A percentile compares a stretch with the other conserved stretches of the same genome.
These are phyloP conservation scores for Solanum peruvianum DNA, from an alignment of 257 asterid genomes.

Conservation along the genomic window DNA sequence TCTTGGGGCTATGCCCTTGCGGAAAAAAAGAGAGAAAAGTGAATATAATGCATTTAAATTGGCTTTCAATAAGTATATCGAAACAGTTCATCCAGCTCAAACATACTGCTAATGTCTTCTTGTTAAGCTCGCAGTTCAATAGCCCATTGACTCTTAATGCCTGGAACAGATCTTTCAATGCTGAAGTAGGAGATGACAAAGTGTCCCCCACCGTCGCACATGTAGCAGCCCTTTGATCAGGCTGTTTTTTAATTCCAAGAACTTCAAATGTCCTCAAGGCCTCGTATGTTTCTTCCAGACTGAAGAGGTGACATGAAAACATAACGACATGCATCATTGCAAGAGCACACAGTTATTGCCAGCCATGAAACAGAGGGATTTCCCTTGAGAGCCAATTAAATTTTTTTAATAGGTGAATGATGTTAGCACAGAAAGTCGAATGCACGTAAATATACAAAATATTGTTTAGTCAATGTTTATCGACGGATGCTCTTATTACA, in stretches of 20 bases:
- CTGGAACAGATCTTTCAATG: conserved; percentile 47
- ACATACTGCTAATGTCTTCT: conserved; percentile 44
- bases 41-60: neutral
- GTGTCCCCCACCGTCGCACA: conserved; percentile 52
- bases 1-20: conserved; percentile 55
- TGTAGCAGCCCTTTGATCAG: conserved; percentile 34
- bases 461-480: neutral
- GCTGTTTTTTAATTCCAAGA: conserved; percentile 61
- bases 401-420: neutral
- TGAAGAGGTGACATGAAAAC: conserved; percentile 11
- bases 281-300: conserved; percentile 76
- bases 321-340: neutral
- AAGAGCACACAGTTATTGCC: neutral
- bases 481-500: neutral
- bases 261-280: conserved; percentile 74
- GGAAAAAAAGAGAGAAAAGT: neutral
- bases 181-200: conserved; percentile 44
- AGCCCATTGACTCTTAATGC: conserved; percentile 63
- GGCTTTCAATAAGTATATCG: neutral
- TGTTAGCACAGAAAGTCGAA: neutral
- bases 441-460: neutral
- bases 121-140: conserved; percentile 56
- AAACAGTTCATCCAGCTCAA: neutral
- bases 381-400: neutral
- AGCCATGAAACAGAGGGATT: neutral